Conservation (phyloP, 192 early-diverging fungal genomes). For the Backusella tuberculispora region DNA sequence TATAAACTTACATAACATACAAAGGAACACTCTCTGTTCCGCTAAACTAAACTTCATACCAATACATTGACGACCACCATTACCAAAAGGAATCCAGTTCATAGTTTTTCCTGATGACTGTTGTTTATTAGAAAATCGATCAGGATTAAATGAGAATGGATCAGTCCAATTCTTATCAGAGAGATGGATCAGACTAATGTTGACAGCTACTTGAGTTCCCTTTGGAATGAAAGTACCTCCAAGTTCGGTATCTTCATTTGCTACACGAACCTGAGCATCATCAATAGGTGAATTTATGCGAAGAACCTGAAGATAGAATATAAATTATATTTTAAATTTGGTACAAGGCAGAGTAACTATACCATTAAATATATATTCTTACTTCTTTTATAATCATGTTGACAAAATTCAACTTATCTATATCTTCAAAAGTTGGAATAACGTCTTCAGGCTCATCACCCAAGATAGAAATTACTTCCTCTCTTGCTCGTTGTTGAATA, state of each 20-base stretch:
- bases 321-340: neutral
- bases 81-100: too few species aligned
- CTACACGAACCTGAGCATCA: neutral
- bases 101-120: constrained; percentile 13
- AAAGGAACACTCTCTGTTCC: too few species aligned
- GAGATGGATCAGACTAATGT: constrained; percentile 16
- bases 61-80: constrained; percentile 43
- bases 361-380: neutral
- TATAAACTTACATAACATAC: constrained; percentile 6
- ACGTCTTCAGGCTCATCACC: constrained; percentile 55
- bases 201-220: constrained; percentile 8
- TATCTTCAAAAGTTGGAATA: constrained; percentile 53
- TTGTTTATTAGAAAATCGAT: constrained; percentile 46
- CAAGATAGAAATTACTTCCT: constrained; percentile 53
- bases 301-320: neutral
- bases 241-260: constrained; percentile 33
- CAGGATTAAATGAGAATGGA: constrained; percentile 51
- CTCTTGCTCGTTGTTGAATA: constrained; percentile 59
- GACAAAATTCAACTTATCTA: constrained; percentile 54
- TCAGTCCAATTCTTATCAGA: constrained; percentile 39
- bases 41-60: constrained; percentile 27
- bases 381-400: constrained; percentile 56
- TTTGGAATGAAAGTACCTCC: constrained; percentile 30
- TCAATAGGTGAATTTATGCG: neutral
- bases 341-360: neutral